Conservation (phyloP, 495 filamentous ascomycete genomes). For the Podospora australis region DNA sequence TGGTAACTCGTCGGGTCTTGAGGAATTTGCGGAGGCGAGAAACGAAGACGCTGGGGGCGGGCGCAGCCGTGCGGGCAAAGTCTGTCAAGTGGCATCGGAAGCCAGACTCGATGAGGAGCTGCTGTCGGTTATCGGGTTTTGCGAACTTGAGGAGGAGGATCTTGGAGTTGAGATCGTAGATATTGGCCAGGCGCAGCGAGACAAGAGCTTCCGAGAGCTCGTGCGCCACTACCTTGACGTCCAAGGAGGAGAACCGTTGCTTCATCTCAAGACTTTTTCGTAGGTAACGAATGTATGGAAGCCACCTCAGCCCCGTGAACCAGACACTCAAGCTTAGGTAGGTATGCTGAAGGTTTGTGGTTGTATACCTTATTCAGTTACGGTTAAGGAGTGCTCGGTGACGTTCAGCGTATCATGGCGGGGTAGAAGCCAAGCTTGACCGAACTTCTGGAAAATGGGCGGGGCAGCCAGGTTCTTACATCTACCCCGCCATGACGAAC, state of each 20-base stretch:
- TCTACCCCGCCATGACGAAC: too few relatives aligned
- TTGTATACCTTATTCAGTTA: too few relatives aligned
- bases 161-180: conserved; percentile 90
- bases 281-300: too few relatives aligned
- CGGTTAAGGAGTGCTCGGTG: too few relatives aligned
- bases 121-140: conserved; percentile 77
- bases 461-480: too few relatives aligned
- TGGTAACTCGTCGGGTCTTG: conserved; percentile 76
- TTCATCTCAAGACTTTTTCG: too few relatives aligned
- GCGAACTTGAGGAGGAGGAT: conserved; percentile 92
- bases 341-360: too few relatives aligned
- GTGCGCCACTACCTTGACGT: conserved; percentile 87
- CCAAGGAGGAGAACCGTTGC: conserved; percentile 91
- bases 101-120: conserved; percentile 86
- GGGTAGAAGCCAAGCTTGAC: too few relatives aligned
- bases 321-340: too few relatives aligned
- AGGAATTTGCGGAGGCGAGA: conserved; percentile 76
- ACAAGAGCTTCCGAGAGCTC: conserved; percentile 74
- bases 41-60: conserved; percentile 78
- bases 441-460: too few relatives aligned
- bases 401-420: too few relatives aligned
- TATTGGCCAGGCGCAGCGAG: conserved; percentile 76
- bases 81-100: conserved; percentile 92
- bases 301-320: too few relatives aligned
- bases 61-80: conserved; percentile 78